Conservation (phyloP, 305 asterid species). For the Fraxinus sp. region DNA sequence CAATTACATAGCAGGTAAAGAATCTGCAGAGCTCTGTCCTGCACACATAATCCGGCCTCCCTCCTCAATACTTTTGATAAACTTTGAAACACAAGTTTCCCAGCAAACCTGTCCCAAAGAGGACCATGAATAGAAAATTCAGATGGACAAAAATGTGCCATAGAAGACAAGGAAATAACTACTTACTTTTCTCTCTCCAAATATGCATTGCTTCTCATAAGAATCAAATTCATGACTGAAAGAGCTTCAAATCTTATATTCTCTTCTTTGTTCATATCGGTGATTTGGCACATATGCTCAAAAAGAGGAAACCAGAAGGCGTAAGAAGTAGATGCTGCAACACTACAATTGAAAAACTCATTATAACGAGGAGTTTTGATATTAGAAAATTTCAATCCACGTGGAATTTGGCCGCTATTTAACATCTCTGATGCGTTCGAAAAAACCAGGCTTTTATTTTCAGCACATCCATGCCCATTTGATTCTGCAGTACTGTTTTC, state of each 20-base stretch:
- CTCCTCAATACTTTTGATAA: slow-evolving; percentile 58
- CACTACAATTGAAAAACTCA: slow-evolving; percentile 30
- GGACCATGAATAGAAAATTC: slow-evolving; percentile 22
- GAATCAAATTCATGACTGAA: slow-evolving; percentile 71
- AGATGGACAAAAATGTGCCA: slow-evolving; percentile 11
- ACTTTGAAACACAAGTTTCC: slow-evolving; percentile 50
- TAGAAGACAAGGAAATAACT: slow-evolving; percentile 14
- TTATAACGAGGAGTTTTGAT: slow-evolving; percentile 25
- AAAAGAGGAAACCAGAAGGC: slow-evolving; percentile 61
- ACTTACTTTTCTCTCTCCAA: slow-evolving; percentile 81
- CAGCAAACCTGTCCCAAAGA: slow-evolving; percentile 54
- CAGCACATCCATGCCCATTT: slow-evolving; percentile 36
- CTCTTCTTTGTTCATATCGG: slow-evolving; percentile 39
- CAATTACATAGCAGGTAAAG: slow-evolving; percentile 81
- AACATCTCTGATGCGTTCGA: slow-evolving; percentile 36
- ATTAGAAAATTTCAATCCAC: slow-evolving; percentile 27
- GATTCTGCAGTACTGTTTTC: slow-evolving; percentile 27
- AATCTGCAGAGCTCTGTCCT: slow-evolving; percentile 67
- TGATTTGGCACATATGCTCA: slow-evolving; percentile 55
- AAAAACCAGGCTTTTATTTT: slow-evolving; percentile 32
- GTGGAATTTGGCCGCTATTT: slow-evolving; percentile 33
- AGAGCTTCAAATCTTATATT: slow-evolving; percentile 62
- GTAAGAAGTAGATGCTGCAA: slow-evolving; percentile 41
- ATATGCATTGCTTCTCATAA: slow-evolving; percentile 71
- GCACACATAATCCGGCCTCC: slow-evolving; percentile 68